Base-by-base conservation (phyloP, 495 filamentous ascomycete genomes). In the Lasiosphaeris hirsuta region DNA sequence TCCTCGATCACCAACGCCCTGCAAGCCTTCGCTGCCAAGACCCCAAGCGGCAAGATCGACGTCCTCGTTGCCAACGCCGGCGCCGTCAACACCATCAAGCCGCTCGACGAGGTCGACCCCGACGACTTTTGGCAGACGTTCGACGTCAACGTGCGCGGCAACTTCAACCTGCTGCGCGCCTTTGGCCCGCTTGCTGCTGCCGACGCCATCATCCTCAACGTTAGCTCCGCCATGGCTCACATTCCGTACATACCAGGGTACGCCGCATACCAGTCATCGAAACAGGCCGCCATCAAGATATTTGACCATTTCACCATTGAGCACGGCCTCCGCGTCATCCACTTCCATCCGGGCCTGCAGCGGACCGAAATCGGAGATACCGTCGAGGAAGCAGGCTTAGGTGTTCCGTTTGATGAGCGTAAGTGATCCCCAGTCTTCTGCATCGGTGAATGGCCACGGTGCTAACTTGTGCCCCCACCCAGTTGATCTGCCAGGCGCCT, bases 401-500 rank as follows among this genome's bases (percentile, higher is more conserved):
- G 18, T 19, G 4, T 66, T 7, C 17, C 45, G 1, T 72, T 63
- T 63, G 72, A 77, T 47, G 54, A 72, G 49, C 51, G 75, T 78
- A 58, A 46, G 67, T 56, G 15, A 33, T 35, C 43, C 30, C 46
- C 13, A 7, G 35, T 37, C 14, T 44, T 19, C 15, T 39, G 19
- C 4, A 41, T 11, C 3, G 0, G 40, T 45, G 18, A 8, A 33
- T 40, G 19, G 8, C n/a, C 4, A 10, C 45, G 47, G 17, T 44
- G n/a, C 23, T 35, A 38, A 44, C 0, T n/a, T 33, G 0, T 15
- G 42, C 47, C 13, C 34, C 23, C 23, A 5, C 23, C 5, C 23
- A 79, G 78, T 58, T n/a, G 17, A 44, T 13, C 68, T 84, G 6
- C 68, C 78, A 0, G 77, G 62, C 4, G 48, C 69, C 17, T 81